phyloP scores from a whole-genome alignment of 1,139 yeast genomes.

The Kazachstania sp. region DNA sequence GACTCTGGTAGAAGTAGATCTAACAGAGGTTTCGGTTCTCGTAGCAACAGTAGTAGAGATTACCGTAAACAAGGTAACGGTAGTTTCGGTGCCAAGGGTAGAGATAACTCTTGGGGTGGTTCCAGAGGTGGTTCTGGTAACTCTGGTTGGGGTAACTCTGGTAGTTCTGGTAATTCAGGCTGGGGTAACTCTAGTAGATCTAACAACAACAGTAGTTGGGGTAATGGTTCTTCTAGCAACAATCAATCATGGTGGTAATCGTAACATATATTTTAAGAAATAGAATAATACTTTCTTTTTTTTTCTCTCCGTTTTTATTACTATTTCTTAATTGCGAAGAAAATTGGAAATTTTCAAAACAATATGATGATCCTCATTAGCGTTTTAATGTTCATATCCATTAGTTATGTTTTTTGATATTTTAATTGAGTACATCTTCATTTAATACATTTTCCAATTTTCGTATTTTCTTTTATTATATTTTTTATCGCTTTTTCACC shows the following conservation, averaged over 20 bases:
- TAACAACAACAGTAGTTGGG: too few species aligned
- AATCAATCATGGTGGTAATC: slow-evolving; percentile 26
- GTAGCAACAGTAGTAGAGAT: slow-evolving; percentile 41
- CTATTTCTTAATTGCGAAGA: too few species aligned
- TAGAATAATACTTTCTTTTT: too few species aligned
- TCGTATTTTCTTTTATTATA: background rate
- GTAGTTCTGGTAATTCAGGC: slow-evolving; percentile 13
- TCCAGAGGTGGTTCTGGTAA: slow-evolving; percentile 29
- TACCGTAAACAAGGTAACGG: slow-evolving; percentile 42
- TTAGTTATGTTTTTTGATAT: too few species aligned
- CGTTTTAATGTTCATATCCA: background rate
- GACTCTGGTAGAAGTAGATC: slow-evolving; percentile 62
- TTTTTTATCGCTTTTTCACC: background rate
- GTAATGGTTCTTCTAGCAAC: slow-evolving; percentile 19
- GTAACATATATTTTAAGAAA: background rate
- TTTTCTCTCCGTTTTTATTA: too few species aligned
- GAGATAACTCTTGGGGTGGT: slow-evolving; percentile 30
- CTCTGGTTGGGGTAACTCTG: too few species aligned
- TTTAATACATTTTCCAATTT: background rate
- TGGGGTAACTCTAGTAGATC: slow-evolving; percentile 25
- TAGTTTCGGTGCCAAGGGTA: slow-evolving; percentile 22
- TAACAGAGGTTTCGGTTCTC: slow-evolving; percentile 42
- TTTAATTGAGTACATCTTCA: background rate
- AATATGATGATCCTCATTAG: background rate
- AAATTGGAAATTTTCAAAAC: background rate